Evolutionary conservation across 2,329 filamentous ascomycete genomes (phyloP), one percentile per base, ranked within the genome.

Genomic region (Fusarium hostae): DNA sequence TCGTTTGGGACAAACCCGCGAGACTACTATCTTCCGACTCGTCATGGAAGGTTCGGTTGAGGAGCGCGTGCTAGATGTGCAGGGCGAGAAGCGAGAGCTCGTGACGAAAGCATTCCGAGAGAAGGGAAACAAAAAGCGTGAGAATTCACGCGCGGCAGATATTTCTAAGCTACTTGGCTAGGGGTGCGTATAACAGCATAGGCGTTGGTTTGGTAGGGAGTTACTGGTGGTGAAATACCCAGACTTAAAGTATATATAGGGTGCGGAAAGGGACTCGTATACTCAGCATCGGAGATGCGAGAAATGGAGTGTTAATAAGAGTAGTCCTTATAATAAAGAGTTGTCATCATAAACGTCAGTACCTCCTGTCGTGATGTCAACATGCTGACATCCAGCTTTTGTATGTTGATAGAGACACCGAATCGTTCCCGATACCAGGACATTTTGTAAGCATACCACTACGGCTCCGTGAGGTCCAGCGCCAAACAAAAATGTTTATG

Each of bases 11-110:
- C 95, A 97, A 82, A 95, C 87, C 70, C 88, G 92, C 40, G 87
- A 91, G 67, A 94, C 92, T 0, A 94, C 89, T 2, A 91, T 97
- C 3, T 96, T 94, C 85, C 86, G 94, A 50, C 84, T 97, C 13
- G 89, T 97, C 3, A 92, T 97, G 83, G 92, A 97, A 74, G 88
- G 86, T 2, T 92, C 89, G 11, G 90, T 97, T 9, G 95, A 97
- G 79, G 92, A 97, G 79, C 86, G 90, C 1, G 94, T 97, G 24
- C 83, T 97, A 40, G 86, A 90, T 22, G 90, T 97, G 50, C 94
- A 97, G 80, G 85, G 88, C 41, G 89, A 92, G 75, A 97, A 97
- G 85, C 86, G 94, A 43, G 87, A 91, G 76, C 82, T 97, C 55
- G 94, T 96, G 79, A 88, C 86, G 39, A 88, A 93, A 75, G 94